Base-by-base conservation (phyloP, 108 stramenopile genomes). In the Skeletonema marinoi region DNA sequence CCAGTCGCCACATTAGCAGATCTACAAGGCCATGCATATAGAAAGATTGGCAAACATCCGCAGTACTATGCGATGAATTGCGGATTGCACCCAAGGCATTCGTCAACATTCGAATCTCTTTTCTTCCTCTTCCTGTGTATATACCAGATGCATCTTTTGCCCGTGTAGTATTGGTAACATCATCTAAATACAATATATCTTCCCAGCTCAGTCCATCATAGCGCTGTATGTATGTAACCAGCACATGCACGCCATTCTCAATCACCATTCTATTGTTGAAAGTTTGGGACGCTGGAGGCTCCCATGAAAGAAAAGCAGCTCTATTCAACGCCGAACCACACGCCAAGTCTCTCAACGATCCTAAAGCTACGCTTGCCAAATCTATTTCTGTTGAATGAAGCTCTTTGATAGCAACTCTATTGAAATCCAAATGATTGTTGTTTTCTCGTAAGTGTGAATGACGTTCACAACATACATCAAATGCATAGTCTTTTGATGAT, bases 21-120 rank as follows among this genome's bases (percentile, higher is more conserved):
- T 71, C 77, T 3, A 75, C 67, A 14, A 85, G 70, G 39, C 81
- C 83, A 51, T 50, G 60, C 14, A 70, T 35, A 51, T 66, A 81
- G 30, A 85, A 78, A 51, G 35, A 70, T 46, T 60, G 64, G 35
- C 86, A 85, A 61, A 70, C 73, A 63, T 81, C 80, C 19, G 77
- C 77, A 11, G 83, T 82, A 48, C 82, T 84, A 54, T 87, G 86
- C 32, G 86, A 82, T 51, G 84, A 68, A 65, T 87, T 87, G 5
- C 86, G 59, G 0, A 84, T 62, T 29, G 71, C 81, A 42, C 86
- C 86, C 35, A 85, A 58, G 19, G 81, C 75, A 63, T 78, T 79
- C 7, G 83, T 87, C 16, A 85, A 44, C 21, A 86, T 68, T 17
- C 82, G 66, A 50, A 86, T 63, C 58, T 86, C 81, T 62, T 72